Evolutionary conservation across 2,329 filamentous ascomycete species (phyloP).

Genomic region (Ilyonectria destructans): DNA sequence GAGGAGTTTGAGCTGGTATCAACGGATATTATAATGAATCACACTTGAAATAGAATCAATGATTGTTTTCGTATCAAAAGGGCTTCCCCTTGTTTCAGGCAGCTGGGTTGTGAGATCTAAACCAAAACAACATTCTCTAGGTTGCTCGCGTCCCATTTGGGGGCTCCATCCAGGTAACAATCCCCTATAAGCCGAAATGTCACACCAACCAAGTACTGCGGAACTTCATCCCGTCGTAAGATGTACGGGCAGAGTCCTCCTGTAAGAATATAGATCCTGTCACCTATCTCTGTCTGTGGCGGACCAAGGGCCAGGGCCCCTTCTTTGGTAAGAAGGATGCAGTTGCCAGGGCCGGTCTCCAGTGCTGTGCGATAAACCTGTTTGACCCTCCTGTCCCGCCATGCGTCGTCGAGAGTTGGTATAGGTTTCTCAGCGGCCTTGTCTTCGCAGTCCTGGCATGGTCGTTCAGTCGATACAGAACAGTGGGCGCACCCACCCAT

Average conservation of each 20-base stretch:
- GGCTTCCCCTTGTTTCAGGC: background rate
- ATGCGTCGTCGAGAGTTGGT: slow-evolving; percentile 4
- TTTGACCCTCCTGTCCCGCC: slow-evolving; percentile 12
- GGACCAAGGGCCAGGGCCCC: slow-evolving; percentile 34
- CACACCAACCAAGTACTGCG: background rate
- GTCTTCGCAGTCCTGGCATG: slow-evolving; percentile 21
- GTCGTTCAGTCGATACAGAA: background rate
- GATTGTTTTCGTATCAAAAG: background rate
- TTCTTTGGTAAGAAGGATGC: slow-evolving; percentile 32
- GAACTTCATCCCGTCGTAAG: slow-evolving; percentile 16
- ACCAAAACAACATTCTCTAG: slow-evolving; percentile 32
- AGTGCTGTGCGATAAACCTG: slow-evolving; percentile 19
- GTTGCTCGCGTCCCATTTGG: slow-evolving; percentile 21
- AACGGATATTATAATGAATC: slow-evolving; percentile 11
- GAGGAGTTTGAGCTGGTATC: slow-evolving; percentile 40
- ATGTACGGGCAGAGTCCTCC: slow-evolving; percentile 42
- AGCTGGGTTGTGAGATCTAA: slow-evolving; percentile 6
- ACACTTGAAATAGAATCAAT: slow-evolving; percentile 17
- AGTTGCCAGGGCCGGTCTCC: slow-evolving; percentile 33
- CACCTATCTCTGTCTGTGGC: slow-evolving; percentile 21
- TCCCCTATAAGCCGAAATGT: slow-evolving; percentile 36
- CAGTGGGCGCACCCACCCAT: slow-evolving; percentile 27
- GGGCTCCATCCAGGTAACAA: slow-evolving; percentile 31
- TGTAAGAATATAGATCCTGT: slow-evolving; percentile 37
- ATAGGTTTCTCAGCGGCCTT: slow-evolving; percentile 11